Conservation (phyloP, 495 filamentous ascomycete species). For the Cercophora sp. region DNA sequence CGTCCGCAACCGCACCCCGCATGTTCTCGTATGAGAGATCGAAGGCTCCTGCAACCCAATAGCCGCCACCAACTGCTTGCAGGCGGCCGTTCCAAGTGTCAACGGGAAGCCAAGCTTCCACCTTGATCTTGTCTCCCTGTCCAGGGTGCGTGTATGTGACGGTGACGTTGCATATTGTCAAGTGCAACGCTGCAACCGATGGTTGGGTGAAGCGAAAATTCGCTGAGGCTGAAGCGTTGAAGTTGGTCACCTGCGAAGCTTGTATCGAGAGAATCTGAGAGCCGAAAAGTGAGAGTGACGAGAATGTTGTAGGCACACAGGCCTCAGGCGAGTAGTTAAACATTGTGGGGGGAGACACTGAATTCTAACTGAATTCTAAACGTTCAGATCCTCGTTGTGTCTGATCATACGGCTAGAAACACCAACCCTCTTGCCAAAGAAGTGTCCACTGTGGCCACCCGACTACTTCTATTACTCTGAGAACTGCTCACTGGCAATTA, state of each 20-base stretch:
- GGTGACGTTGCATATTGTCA: conserved; percentile 43
- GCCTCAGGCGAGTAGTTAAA: neutral
- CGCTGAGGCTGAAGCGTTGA: neutral
- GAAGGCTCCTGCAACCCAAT: conserved; percentile 31
- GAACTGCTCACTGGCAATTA: no score
- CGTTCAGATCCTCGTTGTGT: no score
- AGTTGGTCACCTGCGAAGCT: conserved; percentile 19
- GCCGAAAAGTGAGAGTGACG: conserved; percentile 9
- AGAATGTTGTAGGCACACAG: conserved; percentile 18
- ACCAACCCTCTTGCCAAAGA: no score
- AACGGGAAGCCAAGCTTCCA: conserved; percentile 37
- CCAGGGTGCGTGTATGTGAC: conserved; percentile 44
- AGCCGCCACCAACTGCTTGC: conserved; percentile 42
- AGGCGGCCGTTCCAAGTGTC: conserved; percentile 41
- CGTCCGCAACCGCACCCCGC: conserved; percentile 27
- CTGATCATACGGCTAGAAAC: no score
- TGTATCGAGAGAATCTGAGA: conserved; percentile 16
- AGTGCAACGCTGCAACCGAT: conserved; percentile 14
- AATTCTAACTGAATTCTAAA: no score
- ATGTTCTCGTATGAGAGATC: conserved; percentile 18
- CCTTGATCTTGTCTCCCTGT: conserved; percentile 32
- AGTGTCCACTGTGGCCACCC: no score
- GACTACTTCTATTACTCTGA: no score
- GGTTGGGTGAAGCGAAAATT: conserved; percentile 10
- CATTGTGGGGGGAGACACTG: no score